Evolutionary conservation across 2,329 filamentous ascomycete species (phyloP), one percentile per base, ranked within the genome.

Genomic region (Aspergillus arachidicola): DNA sequence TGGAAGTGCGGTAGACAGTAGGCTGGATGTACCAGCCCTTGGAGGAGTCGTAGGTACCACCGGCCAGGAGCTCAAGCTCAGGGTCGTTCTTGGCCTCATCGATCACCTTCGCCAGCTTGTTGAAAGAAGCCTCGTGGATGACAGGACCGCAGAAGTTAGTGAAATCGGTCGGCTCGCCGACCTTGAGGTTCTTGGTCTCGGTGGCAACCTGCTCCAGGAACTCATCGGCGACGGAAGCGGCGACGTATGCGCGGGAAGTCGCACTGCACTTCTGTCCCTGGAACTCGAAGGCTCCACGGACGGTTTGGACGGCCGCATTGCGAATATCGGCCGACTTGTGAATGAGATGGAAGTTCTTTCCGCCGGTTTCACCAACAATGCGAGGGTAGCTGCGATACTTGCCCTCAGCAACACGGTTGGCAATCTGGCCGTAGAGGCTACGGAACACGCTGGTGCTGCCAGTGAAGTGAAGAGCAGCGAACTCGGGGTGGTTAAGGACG

Each of bases 401-500:
- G 66, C 91, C 92, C 73, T 93, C 88, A 6, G 91, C 91, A 23
- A 96, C 89, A 46, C 91, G 92, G 67, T 86, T 83, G 12, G 92
- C 92, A 72, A 97, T 97, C 77, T 92, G 87, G 21, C 92, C 92
- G 77, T 96, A 97, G 14, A 98, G 84, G 73, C 89, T 88, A 66
- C 93, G 90, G 88, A 98, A 97, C 34, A 98, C 92, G 57, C 89
- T 88, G 0, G 94, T 97, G 82, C 91, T 95, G 65, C 94, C 94
- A 0, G 94, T 98, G 84, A 94, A 98, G 83, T 97, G 93, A 26
- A 98, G 87, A n/a, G 92, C 91, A 10, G 94, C 90, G 72, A 98
- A 95, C 64, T 96, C 84, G 69, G 83, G 87, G 83, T 95, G 92
- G 58, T 84, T 84, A 51, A 97, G 85, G 11, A 92, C 91, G 41